Conservation (phyloP, 305 asterid species). For the Fraxinus floribunda region DNA sequence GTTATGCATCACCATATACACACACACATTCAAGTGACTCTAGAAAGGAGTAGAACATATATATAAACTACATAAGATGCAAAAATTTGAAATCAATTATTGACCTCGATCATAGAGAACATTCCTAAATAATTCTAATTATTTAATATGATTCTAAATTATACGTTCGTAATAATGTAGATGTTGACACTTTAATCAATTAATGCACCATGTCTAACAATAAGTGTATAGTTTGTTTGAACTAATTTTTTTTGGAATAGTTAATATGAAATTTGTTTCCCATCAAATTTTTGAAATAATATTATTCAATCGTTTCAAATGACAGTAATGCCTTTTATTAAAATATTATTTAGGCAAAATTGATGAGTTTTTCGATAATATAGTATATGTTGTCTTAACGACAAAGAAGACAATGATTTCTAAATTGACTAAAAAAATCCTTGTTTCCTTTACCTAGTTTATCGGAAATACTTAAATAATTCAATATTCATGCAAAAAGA, state of each 20-base stretch:
- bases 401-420: not conserved
- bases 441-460: no score
- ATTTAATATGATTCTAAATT: not conserved
- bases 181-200: no score
- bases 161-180: no score
- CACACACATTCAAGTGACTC: not conserved
- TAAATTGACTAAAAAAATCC: not conserved
- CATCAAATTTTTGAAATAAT: no score
- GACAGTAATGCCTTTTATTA: no score
- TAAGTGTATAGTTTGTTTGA: not conserved
- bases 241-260: no score
- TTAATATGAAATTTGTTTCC: no score
- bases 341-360: not conserved
- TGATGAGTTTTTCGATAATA: not conserved
- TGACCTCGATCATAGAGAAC: not conserved
- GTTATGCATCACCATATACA: no score
- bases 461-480: not conserved
- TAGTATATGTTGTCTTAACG: not conserved
- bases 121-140: not conserved
- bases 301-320: no score
- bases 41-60: not conserved
- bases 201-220: not conserved
- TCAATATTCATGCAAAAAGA: not conserved
- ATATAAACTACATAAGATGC: not conserved
- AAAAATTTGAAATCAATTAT: not conserved